Evolutionary conservation across 805 yeast genomes (phyloP).

Genomic region (Candida stauntonica): DNA sequence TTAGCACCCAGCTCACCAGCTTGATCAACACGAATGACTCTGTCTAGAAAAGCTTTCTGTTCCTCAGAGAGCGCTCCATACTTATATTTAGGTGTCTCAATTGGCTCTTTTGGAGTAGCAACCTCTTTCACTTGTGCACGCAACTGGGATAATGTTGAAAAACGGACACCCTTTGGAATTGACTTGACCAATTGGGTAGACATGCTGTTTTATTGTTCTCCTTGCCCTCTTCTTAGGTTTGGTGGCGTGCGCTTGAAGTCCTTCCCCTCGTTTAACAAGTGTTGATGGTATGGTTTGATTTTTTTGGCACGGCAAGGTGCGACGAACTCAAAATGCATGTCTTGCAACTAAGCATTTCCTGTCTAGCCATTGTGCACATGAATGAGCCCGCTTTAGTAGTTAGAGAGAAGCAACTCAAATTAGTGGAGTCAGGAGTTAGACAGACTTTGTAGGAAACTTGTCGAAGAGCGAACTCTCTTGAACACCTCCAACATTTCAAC

Average conservation of each 20-base stretch:
- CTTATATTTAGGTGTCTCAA: slow-evolving; percentile 5
- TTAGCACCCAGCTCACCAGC: slow-evolving; percentile 98
- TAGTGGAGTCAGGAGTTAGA: not conserved
- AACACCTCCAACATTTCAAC: slow-evolving; percentile 43
- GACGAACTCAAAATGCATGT: no score
- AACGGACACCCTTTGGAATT: slow-evolving; percentile 14
- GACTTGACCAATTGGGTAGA: slow-evolving; percentile 10
- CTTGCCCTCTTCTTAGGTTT: no score
- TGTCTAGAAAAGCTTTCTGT: slow-evolving; percentile 65
- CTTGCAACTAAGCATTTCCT: no score
- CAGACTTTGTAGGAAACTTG: slow-evolving; percentile 19
- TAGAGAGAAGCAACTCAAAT: no score
- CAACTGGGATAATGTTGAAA: slow-evolving; percentile 22
- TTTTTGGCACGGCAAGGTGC: no score
- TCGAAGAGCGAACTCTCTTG: slow-evolving; percentile 16
- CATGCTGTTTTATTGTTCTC: no score
- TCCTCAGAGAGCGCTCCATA: slow-evolving; percentile 35
- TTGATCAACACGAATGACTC: slow-evolving; percentile 88
- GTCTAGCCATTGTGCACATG: no score
- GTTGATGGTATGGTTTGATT: no score
- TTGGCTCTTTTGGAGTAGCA: not conserved
- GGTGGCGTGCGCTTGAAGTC: no score
- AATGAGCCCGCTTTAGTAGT: no score
- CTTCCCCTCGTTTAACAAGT: no score
- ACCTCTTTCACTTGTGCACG: slow-evolving; percentile 15